Percentiles rank a stretch among this genome's conserved stretches.
phyloP scores from a whole-genome alignment of 2,329 filamentous ascomycete genomes.

The Anthostomella pinea region DNA sequence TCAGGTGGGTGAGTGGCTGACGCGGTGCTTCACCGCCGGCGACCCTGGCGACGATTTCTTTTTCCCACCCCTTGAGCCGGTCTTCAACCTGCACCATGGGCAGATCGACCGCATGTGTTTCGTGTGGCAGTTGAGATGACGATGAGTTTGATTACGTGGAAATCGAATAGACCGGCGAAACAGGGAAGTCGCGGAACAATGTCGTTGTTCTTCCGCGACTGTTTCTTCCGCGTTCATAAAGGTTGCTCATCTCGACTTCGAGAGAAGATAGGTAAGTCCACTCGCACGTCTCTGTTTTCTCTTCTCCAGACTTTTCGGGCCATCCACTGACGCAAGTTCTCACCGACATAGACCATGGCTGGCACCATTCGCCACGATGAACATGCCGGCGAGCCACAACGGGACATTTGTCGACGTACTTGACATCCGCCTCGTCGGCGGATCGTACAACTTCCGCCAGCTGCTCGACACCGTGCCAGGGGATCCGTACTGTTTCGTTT shows the following conservation, averaged over 20 bases:
- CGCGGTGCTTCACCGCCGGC: too few relatives aligned
- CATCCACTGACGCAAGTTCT: too few relatives aligned
- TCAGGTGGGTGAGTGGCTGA: too few relatives aligned
- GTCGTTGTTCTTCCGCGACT: too few relatives aligned
- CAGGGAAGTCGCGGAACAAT: too few relatives aligned
- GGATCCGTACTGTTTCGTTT: constrained; percentile 44
- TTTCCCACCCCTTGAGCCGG: constrained; percentile 43
- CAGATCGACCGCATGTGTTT: constrained; percentile 47
- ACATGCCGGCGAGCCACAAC: constrained; percentile 39
- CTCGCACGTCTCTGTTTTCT: neutral
- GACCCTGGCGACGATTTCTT: constrained; percentile 46
- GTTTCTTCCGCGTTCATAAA: too few relatives aligned
- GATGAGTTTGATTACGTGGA: too few relatives aligned
- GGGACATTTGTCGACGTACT: constrained; percentile 40
- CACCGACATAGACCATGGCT: constrained; percentile 28
- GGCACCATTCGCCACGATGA: constrained; percentile 42
- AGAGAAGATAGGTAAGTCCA: constrained; percentile 32
- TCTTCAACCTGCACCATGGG: constrained; percentile 45
- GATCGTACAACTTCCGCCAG: constrained; percentile 27
- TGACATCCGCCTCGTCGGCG: constrained; percentile 26
- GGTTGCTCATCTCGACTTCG: constrained; percentile 43
- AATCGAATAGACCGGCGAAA: too few relatives aligned
- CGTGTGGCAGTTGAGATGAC: constrained; percentile 51
- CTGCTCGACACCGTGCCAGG: constrained; percentile 41
- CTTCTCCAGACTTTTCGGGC: constrained; percentile 7